Base-by-base conservation (phyloP, 139 green algal genomes). In the Picochlorum sp. region DNA sequence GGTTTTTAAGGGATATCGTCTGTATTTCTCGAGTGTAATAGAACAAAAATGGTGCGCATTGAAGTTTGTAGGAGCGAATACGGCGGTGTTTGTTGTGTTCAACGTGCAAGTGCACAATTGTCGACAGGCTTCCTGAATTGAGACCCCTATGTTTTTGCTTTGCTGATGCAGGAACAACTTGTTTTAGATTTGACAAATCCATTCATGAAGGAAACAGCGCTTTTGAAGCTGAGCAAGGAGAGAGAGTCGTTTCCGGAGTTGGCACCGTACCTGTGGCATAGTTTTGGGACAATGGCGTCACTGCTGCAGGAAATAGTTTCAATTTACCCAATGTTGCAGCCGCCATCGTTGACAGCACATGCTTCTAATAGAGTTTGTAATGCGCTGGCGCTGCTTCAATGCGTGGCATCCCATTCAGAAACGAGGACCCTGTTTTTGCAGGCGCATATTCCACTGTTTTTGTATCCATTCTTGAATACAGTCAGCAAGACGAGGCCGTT, bases 391-490 rank as follows among this genome's bases (percentile, higher is more conserved):
- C 69, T 98, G 44, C 78, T 98, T 44, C 92, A 98, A 75, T 99
- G 93, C 60, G 91, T 98, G 8, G 93, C 93, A 0, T 95, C 83
- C 24, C 93, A 99, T 64, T 82, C 78, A 4, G 91, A 98, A 35
- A 98, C 91, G 16, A 70, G 91, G 12, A 79, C 65, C 22, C 77
- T 95, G 30, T 98, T 98, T 65, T 70, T 98, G 22, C 81, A 94
- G 92, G 91, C 91, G 14, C 89, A 99, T 69, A 86, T 99, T 31
- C 92, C 93, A 6, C 70, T 99, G 14, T 99, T 96, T 68, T 72
- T 99, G 47, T 99, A 99, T 65, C 93, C 93, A 0, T 99, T 99
- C 67, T 73, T 99, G 28, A 97, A 98, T 75, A 98, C 93, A 12
- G 79, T 87, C 25, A 90, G 76, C 81, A 98, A 96, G 73, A 96